Evolutionary conservation across 441 rosid species (phyloP).

Genomic region (Geranium incanum): DNA sequence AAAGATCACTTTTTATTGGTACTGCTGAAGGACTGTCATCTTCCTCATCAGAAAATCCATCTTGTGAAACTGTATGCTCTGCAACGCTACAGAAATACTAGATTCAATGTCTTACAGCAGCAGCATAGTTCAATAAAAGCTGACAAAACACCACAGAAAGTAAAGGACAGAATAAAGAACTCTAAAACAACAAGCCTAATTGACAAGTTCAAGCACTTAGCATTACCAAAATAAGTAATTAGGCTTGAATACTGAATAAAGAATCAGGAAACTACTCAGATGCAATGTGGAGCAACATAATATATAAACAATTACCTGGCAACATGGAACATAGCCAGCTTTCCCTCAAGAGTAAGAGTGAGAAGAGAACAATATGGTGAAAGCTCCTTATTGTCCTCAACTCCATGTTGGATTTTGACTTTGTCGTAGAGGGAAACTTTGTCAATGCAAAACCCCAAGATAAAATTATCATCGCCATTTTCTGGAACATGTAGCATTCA

Average conservation of each 20-base stretch:
- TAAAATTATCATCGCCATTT: conserved; percentile 69
- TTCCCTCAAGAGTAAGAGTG: conserved; percentile 88
- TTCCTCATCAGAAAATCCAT: conserved; percentile 43
- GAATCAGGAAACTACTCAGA: neutral
- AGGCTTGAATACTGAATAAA: conserved; percentile 7
- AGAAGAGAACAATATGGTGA: conserved; percentile 61
- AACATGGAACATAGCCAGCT: conserved; percentile 66
- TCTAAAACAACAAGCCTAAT: neutral
- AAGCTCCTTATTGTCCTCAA: conserved; percentile 65
- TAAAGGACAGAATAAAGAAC: neutral
- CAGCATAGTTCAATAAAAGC: neutral
- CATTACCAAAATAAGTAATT: conserved; percentile 2
- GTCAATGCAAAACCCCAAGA: conserved; percentile 78
- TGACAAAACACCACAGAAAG: neutral
- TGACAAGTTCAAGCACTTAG: conserved; percentile 6
- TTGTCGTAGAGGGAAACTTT: conserved; percentile 52
- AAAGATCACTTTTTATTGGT: conserved; percentile 23
- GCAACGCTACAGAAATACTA: conserved; percentile 39
- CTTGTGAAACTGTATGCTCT: conserved; percentile 32
- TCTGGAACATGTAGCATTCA: conserved; percentile 37
- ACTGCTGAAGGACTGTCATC: conserved; percentile 38
- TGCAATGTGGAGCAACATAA: neutral
- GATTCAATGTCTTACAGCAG: conserved; percentile 23
- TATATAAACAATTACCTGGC: conserved; percentile 46
- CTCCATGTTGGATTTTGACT: conserved; percentile 56